Evolutionary conservation across 768 basidiomycete species (phyloP), one percentile per base, ranked within the genome.

Genomic region (Hebeloma cylindrosporum): DNA sequence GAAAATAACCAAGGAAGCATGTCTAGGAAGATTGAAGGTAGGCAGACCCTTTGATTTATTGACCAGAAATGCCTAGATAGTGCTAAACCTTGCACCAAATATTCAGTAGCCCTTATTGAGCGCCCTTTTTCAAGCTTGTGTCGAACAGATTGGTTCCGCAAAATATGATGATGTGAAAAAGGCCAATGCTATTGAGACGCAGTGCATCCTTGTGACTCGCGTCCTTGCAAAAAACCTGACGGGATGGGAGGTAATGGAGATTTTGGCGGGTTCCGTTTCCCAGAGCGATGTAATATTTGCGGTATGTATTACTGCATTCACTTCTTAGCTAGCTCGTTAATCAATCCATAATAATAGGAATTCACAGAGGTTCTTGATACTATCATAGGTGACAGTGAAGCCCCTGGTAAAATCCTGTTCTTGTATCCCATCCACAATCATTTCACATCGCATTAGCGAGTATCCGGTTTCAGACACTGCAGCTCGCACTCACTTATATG

Each of bases 191-290:
- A 50, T 84, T 11, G 71, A 78, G 51, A 80, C 78, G 1, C 60
- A 84, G 26, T 62, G 71, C 0, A 61, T 80, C 10, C 23, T 79
- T 3, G 56, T 76, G 16, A 71, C 74, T 7, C 67, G 67, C 41
- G 57, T 83, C 13, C 64, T 86, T 40, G 66, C 66, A 27, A 85
- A 85, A 63, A 75, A 77, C 42, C 59, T 79, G 1, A 72, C 78
- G 3, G 85, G 85, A 22, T 85, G 80, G 82, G 85, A 87, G 55
- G 72, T 80, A 5, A 87, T 87, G 83, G 78, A 85, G 29, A 59
- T 83, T 17, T 73, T 85, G 32, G 82, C 81, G 2, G 80, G 81
- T 10, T 77, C 76, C 31, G 79, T 83, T 4, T 66, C 62, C 8
- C 67, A 75, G 40, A 83, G 82, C 40, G 84, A 86, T 57, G 51